Conservation (phyloP, 306 rosid species). For the Comarum palustre region DNA sequence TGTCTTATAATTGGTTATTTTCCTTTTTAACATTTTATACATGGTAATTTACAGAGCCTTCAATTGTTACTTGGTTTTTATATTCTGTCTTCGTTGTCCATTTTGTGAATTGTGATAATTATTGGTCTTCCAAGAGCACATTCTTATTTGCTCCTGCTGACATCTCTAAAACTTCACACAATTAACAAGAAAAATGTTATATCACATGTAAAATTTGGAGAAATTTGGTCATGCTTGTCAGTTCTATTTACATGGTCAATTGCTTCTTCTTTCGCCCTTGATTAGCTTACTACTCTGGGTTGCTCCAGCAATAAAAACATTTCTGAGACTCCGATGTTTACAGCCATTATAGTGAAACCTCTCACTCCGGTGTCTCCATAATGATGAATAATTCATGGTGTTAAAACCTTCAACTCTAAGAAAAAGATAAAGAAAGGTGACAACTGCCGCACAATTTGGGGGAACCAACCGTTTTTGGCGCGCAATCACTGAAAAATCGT, state of each 20-base stretch:
- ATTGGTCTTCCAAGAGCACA: background rate
- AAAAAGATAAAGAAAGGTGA: background rate
- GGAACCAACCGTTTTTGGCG: constrained; percentile 44
- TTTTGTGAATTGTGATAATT: background rate
- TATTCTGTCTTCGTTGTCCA: background rate
- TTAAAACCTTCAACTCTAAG: too few species aligned
- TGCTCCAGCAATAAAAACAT: too few species aligned
- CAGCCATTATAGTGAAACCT: background rate
- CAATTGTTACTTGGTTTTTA: background rate
- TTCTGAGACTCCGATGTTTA: too few species aligned
- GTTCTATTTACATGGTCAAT: background rate
- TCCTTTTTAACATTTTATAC: background rate
- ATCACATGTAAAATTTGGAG: background rate
- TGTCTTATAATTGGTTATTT: background rate
- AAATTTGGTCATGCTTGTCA: background rate
- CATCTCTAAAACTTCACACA: background rate
- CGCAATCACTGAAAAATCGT: constrained; percentile 42
- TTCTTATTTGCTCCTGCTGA: background rate
- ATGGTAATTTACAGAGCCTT: background rate
- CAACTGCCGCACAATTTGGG: constrained; percentile 24
- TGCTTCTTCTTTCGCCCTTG: background rate
- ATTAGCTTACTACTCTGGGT: background rate
- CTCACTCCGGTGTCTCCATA: too few species aligned
- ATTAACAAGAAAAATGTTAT: background rate
- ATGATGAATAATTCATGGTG: background rate